phyloP scores from a whole-genome alignment of 73 alveolate genomes.

The Stentor roeselii region DNA sequence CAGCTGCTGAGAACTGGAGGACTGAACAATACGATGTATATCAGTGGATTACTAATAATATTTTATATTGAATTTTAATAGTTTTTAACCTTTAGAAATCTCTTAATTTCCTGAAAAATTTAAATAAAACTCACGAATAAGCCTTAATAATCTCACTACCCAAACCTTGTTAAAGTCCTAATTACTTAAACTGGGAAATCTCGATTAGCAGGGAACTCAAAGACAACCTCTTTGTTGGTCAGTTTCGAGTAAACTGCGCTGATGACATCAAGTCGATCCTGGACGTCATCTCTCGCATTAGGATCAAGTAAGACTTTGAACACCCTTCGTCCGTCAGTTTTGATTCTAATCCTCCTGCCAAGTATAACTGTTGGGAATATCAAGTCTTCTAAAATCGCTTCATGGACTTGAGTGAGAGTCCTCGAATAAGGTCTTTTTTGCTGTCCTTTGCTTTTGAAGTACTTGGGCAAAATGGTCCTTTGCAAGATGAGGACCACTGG shows the following conservation, averaged over 20 bases:
- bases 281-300: slow-evolving; percentile 73
- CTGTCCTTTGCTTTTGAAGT: slow-evolving; percentile 45
- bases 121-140: no score
- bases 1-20: slow-evolving; percentile 79
- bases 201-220: slow-evolving; percentile 54
- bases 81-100: no score
- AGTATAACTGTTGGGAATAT: slow-evolving; percentile 58
- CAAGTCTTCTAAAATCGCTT: slow-evolving; percentile 74
- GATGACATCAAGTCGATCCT: slow-evolving; percentile 78
- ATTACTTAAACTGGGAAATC: slow-evolving; percentile 25
- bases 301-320: slow-evolving; percentile 57
- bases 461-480: slow-evolving; percentile 56
- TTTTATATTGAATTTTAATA: slow-evolving; percentile 21
- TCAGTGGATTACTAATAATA: slow-evolving; percentile 79
- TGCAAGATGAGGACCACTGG: slow-evolving; percentile 50
- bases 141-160: no score
- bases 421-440: slow-evolving; percentile 72
- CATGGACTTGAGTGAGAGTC: slow-evolving; percentile 79
- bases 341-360: slow-evolving; percentile 65
- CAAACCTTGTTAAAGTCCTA: no score
- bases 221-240: slow-evolving; percentile 78
- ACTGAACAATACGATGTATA: slow-evolving; percentile 81
- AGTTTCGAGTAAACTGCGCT: slow-evolving; percentile 71
- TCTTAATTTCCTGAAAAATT: no score
- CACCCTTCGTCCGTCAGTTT: slow-evolving; percentile 53